Base-by-base conservation (phyloP, 768 basidiomycete species). In the Tylopilus sp. region DNA sequence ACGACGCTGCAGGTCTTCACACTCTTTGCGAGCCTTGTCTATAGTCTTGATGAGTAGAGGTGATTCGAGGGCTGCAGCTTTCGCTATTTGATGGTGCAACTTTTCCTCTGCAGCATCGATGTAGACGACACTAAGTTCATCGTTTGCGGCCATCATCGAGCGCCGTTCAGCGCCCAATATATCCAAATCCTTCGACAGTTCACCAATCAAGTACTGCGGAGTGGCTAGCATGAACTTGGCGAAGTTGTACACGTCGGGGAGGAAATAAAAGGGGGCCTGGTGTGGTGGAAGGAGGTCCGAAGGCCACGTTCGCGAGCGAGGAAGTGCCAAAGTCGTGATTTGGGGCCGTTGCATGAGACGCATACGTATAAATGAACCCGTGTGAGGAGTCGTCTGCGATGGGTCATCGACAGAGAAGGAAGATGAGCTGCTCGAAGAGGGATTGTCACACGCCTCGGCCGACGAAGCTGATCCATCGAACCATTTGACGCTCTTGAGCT, bases 221-320 rank as follows among this genome's bases (percentile, higher is more conserved):
- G 94, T 92, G 19, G 92, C 93, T 24, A 98, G 84, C 94, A 98
- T 97, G 75, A 98, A 97, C 65, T 92, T 93, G 19, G 94, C 80
- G 68, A 88, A 97, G 34, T 75, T 73, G 57, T 85, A 84, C 36
- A 97, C 89, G 63, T 98, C 93, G 1, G 95, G 97, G 21, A 96
- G 78, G 75, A 99, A 98, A 66, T 97, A 83, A 76, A 95, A 98
- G 8, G 97, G 96, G 0, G 93, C 91, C 63, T 94, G 87, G 59
- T 95, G 92, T 19, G 93, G 89, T 14, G 91, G 87, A 28, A 97
- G 73, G 3, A 95, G 79, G 54, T 96, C 93, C 2, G 93, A 96
- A 2, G 93, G 96, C 95, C 95, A 99, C 3, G 92, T 92, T 16
- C 75, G 63, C 2, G 96, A 95, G 22, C 92, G 86, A 34, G 97